Percentiles rank a stretch among this genome's conserved stretches.
phyloP scores from a whole-genome alignment of 129 eudicot species.

The Flaveria robusta region DNA sequence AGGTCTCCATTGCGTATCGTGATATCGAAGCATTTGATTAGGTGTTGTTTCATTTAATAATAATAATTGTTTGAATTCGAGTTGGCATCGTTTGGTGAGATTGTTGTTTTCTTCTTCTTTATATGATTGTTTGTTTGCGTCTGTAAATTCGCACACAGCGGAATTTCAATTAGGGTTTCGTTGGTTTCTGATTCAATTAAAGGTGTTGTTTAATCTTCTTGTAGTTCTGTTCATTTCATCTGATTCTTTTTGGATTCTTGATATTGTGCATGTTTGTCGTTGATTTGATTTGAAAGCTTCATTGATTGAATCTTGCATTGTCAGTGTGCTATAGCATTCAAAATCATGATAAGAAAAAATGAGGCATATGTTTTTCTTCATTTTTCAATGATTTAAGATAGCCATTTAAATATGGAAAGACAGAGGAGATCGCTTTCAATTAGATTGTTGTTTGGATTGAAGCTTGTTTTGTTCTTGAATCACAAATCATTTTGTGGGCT shows the following conservation, averaged over 20 bases:
- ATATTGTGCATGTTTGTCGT: too few species aligned
- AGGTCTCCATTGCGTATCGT: slow-evolving; percentile 36
- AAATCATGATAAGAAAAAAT: too few species aligned
- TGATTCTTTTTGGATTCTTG: neutral
- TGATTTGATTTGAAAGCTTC: neutral
- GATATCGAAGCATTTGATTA: slow-evolving; percentile 39
- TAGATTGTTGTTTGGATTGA: slow-evolving; percentile 17
- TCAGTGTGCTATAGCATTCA: too few species aligned
- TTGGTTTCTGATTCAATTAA: neutral
- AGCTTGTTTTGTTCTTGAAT: slow-evolving; percentile 15
- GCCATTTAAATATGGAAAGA: neutral
- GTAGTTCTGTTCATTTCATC: neutral
- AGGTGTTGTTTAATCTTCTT: slow-evolving; percentile 21
- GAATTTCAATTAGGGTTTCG: slow-evolving; percentile 20
- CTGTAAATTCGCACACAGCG: slow-evolving; percentile 26
- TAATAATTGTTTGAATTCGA: slow-evolving; percentile 22
- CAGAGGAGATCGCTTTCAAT: slow-evolving; percentile 1
- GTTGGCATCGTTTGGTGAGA: slow-evolving; percentile 53
- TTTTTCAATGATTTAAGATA: neutral
- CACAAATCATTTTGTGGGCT: neutral
- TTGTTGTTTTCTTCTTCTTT: slow-evolving; percentile 18
- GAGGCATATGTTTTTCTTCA: neutral
- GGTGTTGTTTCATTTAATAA: slow-evolving; percentile 10
- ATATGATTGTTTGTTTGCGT: slow-evolving; percentile 33
- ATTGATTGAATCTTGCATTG: neutral